A percentile compares a stretch with the other conserved stretches of the same genome.
phyloP scores from a whole-genome alignment of 257 asterid genomes.

The Parsonsia alboflavescens region DNA sequence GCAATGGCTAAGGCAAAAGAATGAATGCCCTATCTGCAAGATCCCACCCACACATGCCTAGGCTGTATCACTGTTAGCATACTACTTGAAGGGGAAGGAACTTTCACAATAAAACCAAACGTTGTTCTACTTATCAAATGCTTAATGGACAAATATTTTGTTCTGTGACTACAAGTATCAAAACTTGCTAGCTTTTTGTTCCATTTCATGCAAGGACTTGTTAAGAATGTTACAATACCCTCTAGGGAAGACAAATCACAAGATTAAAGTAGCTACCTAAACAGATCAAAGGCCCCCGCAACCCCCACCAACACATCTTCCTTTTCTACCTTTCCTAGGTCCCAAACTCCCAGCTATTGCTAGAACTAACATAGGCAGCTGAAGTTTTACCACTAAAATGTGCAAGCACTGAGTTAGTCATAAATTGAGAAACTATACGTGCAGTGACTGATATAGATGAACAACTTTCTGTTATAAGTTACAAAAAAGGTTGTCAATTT shows the following conservation, averaged over 20 bases:
- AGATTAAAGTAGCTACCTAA: background rate
- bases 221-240: background rate
- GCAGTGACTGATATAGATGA: background rate
- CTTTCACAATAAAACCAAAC: background rate
- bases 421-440: background rate
- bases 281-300: background rate
- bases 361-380: too few relatives aligned
- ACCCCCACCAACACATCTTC: background rate
- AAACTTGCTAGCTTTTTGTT: background rate
- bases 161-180: background rate
- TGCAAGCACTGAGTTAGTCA: background rate
- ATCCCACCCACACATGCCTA: constrained; percentile 22
- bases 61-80: background rate
- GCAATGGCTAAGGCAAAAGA: constrained; percentile 58
- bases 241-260: background rate
- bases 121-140: background rate
- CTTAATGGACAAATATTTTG: background rate
- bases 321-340: background rate
- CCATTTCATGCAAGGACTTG: background rate
- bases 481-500: background rate
- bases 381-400: too few relatives aligned
- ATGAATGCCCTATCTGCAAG: constrained; percentile 60
- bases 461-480: background rate
- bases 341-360: background rate
- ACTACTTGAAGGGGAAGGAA: too few relatives aligned